Conservation (phyloP, 148 eudicot species). For the Rhododendron griersonianum region DNA sequence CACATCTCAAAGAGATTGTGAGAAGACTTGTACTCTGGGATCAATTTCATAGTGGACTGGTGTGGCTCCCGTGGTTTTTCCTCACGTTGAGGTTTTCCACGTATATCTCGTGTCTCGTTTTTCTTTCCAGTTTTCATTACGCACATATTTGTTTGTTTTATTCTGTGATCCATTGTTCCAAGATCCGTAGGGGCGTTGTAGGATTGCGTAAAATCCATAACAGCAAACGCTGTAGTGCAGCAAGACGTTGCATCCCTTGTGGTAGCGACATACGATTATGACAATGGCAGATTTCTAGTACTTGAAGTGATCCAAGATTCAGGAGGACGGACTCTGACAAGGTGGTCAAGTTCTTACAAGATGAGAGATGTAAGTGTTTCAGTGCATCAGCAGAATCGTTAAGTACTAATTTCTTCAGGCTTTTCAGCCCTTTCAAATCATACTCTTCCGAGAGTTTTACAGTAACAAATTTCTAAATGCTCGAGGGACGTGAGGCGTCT, state of each 20-base stretch:
- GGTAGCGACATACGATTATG: not conserved
- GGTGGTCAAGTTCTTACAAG: not conserved
- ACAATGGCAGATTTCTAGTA: not conserved
- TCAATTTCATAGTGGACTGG: too few relatives aligned
- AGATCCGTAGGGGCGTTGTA: too few relatives aligned
- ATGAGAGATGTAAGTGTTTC: not conserved
- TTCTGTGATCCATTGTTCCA: too few relatives aligned
- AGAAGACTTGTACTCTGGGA: too few relatives aligned
- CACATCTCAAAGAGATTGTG: too few relatives aligned
- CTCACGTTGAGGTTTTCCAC: too few relatives aligned
- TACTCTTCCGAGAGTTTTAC: not conserved
- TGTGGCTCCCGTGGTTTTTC: too few relatives aligned
- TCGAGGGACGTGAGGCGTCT: not conserved
- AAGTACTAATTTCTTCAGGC: not conserved
- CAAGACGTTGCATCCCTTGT: not conserved
- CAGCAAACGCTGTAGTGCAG: not conserved
- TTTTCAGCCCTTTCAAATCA: not conserved
- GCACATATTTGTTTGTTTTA: too few relatives aligned
- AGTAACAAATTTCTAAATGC: not conserved
- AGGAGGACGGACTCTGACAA: not conserved
- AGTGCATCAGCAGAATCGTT: too few relatives aligned
- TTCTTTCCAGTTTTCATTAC: too few relatives aligned
- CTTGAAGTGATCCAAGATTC: not conserved
- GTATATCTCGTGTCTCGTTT: too few relatives aligned
- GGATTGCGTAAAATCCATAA: too few relatives aligned